These are phyloP conservation scores for Stephanodiscus triporus DNA, from an alignment of 108 stramenopile genomes.

Conservation along the genomic window DNA sequence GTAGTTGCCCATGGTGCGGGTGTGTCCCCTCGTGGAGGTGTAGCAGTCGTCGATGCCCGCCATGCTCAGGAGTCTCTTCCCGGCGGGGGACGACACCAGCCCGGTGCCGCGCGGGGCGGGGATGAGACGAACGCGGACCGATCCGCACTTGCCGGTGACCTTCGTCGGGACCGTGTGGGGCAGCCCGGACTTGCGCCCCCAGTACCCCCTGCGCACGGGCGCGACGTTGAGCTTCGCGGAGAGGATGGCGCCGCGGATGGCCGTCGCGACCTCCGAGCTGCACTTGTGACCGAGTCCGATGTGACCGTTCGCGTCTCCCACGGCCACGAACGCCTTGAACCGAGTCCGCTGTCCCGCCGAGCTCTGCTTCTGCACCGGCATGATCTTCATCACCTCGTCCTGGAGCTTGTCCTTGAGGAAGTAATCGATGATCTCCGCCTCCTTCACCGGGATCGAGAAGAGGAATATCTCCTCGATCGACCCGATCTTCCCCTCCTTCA, in stretches of 20 bases:
- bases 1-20: slow-evolving; percentile 99
- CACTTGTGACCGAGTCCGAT: slow-evolving; percentile 99
- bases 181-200: slow-evolving; percentile 94
- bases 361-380: slow-evolving; percentile 99
- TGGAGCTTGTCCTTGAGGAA: slow-evolving; percentile 96
- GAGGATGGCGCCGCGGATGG: slow-evolving; percentile 99
- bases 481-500: slow-evolving; percentile 99
- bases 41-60: slow-evolving; percentile 98
- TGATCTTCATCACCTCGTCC: slow-evolving; percentile 99
- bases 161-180: slow-evolving; percentile 99
- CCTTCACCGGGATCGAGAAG: slow-evolving; percentile 99
- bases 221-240: slow-evolving; percentile 98
- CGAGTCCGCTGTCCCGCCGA: slow-evolving; percentile 99
- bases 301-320: slow-evolving; percentile 97
- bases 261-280: slow-evolving; percentile 98
- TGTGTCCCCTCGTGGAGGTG: slow-evolving; percentile 93
- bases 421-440: slow-evolving; percentile 99
- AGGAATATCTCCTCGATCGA: slow-evolving; percentile 99
- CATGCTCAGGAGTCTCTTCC: slow-evolving; percentile 99
- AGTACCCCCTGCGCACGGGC: slow-evolving; percentile 99
- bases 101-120: slow-evolving; percentile 99
- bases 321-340: slow-evolving; percentile 99
- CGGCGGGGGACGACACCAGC: slow-evolving; percentile 97
- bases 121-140: slow-evolving; percentile 98
- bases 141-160: slow-evolving; percentile 99